Conservation (phyloP, 441 rosid species). For the Syzygium malaccense region DNA sequence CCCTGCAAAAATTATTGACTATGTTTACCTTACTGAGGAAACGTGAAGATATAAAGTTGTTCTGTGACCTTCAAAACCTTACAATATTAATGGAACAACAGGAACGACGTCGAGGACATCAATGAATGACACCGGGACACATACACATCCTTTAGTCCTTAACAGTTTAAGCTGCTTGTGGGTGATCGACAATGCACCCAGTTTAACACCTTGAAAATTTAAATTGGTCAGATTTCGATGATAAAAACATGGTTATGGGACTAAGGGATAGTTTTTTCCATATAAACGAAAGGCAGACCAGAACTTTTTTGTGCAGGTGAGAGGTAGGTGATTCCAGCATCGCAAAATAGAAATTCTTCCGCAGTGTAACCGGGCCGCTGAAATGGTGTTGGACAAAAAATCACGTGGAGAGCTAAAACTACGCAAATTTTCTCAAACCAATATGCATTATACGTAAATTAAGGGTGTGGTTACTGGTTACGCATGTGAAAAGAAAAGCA, state of each 20-base stretch:
- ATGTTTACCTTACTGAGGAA: background rate
- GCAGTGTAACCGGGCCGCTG: background rate
- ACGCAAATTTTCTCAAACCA: background rate
- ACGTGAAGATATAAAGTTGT: conserved; percentile 15
- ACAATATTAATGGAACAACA: background rate
- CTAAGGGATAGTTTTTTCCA: background rate
- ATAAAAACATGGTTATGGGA: background rate
- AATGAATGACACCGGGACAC: background rate
- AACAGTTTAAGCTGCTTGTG: background rate
- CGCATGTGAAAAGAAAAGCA: conserved; percentile 34
- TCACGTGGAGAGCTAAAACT: background rate
- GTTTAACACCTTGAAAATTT: background rate
- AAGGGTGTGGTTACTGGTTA: background rate
- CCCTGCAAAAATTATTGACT: conserved; percentile 18
- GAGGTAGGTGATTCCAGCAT: background rate
- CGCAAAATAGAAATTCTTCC: background rate
- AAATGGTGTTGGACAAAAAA: background rate
- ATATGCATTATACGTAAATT: background rate
- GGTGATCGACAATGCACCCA: background rate
- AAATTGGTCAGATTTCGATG: background rate
- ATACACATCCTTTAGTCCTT: background rate
- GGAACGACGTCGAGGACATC: background rate
- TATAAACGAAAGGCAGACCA: background rate
- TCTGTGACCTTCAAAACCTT: conserved; percentile 11
- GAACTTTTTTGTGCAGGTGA: background rate